Conservation (phyloP, 2,329 filamentous ascomycete species). For the Magnaporthiopsis poae region DNA sequence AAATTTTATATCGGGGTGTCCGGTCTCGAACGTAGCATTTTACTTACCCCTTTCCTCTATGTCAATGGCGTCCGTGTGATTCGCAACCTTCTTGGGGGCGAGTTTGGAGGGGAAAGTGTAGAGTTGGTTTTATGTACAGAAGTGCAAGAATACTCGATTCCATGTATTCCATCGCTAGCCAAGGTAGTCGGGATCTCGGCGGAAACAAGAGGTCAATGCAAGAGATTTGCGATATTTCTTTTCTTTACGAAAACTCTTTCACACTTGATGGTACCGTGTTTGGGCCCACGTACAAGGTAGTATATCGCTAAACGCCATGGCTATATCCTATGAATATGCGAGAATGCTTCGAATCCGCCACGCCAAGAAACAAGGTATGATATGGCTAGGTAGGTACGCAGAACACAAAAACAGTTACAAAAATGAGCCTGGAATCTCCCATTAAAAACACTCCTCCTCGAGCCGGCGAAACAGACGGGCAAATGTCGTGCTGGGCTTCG, state of each 20-base stretch:
- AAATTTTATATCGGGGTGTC: background rate
- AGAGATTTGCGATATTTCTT: background rate
- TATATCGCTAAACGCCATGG: slow-evolving; percentile 4
- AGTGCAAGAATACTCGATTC: background rate
- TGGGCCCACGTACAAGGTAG: background rate
- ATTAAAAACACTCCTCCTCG: background rate
- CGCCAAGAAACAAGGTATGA: background rate
- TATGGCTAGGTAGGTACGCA: no score
- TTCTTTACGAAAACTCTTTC: background rate
- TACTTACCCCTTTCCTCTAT: no score
- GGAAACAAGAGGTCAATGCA: background rate
- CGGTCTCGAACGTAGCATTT: background rate
- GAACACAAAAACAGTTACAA: background rate
- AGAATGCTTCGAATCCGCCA: background rate
- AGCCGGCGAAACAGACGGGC: no score
- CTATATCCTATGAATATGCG: background rate
- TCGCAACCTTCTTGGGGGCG: no score
- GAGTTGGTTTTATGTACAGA: background rate
- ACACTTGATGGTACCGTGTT: background rate
- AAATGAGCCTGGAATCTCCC: background rate
- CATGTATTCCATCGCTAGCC: background rate
- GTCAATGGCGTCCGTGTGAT: no score
- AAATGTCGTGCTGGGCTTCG: background rate
- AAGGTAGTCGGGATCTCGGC: background rate
- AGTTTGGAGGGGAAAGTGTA: background rate